A percentile compares a stretch with the other conserved stretches of the same genome.
These are phyloP conservation scores for Gossypium mustelinum DNA, from an alignment of 345 rosid genomes.

Conservation along the genomic window DNA sequence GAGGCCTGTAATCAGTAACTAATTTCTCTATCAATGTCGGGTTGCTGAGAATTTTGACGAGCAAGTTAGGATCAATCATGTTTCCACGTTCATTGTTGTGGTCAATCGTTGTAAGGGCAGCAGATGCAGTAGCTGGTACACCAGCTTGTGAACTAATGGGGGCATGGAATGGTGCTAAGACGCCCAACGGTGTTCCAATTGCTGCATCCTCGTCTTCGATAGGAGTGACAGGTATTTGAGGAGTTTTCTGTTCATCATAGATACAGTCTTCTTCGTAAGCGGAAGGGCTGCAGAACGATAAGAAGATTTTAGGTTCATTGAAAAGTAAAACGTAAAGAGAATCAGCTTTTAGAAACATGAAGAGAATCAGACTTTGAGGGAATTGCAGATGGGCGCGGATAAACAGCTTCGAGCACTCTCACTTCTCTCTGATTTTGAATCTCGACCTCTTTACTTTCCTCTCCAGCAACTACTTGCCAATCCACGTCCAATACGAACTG, in stretches of 20 bases:
- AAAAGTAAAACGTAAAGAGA: conserved; percentile 15
- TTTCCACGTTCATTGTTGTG: conserved; percentile 58
- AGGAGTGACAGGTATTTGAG: conserved; percentile 20
- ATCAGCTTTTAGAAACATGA: background rate
- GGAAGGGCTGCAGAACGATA: conserved; percentile 52
- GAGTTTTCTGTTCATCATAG: conserved; percentile 42
- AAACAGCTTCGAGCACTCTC: conserved; percentile 89
- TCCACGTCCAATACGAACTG: conserved; percentile 50
- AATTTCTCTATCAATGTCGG: conserved; percentile 74
- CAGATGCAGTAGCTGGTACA: conserved; percentile 56
- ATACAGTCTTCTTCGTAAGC: conserved; percentile 36
- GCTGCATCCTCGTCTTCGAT: conserved; percentile 79
- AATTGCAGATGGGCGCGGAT: conserved; percentile 19
- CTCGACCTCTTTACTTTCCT: conserved; percentile 78
- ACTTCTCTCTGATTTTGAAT: conserved; percentile 72
- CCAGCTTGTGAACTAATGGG: conserved; percentile 30
- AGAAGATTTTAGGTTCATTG: conserved; percentile 15
- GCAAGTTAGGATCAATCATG: conserved; percentile 75
- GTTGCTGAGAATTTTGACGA: conserved; percentile 69
- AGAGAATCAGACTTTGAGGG: conserved; percentile 61
- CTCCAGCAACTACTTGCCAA: conserved; percentile 87
- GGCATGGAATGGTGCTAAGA: background rate
- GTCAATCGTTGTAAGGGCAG: conserved; percentile 62
- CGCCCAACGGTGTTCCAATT: conserved; percentile 20
- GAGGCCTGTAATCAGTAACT: conserved; percentile 36